A percentile compares a stretch with the other conserved stretches of the same genome.
Conservation (phyloP, 805 yeast genomes). For the Wickerhamomyces strasburgensis region DNA sequence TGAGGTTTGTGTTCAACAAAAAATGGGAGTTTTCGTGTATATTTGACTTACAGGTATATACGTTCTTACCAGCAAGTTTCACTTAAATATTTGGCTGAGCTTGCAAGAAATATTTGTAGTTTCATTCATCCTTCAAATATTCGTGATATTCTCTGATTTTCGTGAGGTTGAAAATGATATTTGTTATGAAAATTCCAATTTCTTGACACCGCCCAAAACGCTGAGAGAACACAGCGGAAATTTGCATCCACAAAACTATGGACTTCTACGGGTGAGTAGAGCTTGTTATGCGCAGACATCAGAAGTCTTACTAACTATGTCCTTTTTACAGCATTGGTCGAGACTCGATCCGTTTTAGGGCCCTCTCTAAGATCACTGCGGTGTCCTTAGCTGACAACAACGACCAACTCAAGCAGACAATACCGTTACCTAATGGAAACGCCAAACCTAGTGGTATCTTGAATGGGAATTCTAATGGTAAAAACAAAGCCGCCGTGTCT, state of each 20-base stretch:
- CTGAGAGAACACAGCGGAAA: not conserved
- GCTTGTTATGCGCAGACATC: too few relatives aligned
- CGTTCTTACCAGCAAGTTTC: too few relatives aligned
- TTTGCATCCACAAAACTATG: conserved; percentile 6
- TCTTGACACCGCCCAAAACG: not conserved
- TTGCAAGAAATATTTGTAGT: too few relatives aligned
- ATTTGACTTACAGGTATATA: too few relatives aligned
- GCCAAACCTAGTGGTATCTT: conserved; percentile 8
- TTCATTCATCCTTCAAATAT: too few relatives aligned
- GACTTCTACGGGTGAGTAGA: conserved; percentile 20
- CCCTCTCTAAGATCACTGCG: conserved; percentile 23
- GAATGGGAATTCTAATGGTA: conserved; percentile 5
- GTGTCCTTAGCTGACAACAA: conserved; percentile 11
- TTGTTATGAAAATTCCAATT: too few relatives aligned
- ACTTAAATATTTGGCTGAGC: too few relatives aligned
- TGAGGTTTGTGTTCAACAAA: too few relatives aligned
- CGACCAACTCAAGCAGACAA: not conserved
- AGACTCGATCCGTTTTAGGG: conserved; percentile 24
- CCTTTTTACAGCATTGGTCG: conserved; percentile 18
- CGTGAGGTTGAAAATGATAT: too few relatives aligned
- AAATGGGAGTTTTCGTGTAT: too few relatives aligned
- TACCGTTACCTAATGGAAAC: not conserved
- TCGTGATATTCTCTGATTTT: too few relatives aligned
- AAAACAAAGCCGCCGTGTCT: conserved; percentile 5
- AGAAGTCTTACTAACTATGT: conserved; percentile 5